Evolutionary conservation across 2,329 filamentous ascomycete genomes (phyloP), one percentile per base, ranked within the genome.

Genomic region (Trichoderma afroharzianum): DNA sequence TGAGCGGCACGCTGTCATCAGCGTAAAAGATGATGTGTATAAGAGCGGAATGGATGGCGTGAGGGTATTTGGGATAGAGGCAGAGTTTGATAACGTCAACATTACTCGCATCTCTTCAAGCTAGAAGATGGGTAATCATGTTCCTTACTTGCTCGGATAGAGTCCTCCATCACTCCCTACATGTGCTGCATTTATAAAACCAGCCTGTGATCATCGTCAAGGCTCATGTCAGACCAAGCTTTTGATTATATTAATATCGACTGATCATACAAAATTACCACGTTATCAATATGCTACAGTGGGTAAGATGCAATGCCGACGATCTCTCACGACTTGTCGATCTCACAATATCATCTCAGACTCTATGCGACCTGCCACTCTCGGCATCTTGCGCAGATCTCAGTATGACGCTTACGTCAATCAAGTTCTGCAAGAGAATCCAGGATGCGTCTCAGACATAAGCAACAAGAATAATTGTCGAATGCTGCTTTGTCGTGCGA

Each of bases 11-110:
- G 36, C 73, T n/a, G 39, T 71, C 55, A 62, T 74, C 24, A 71
- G 66, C 12, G 70, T 75, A 14, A 63, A 26, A 47, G 74, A 76
- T 12, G 63, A 50, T 9, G 72, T 55, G 4, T 72, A 67, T 61
- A n/a, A 6, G 11, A 71, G 70, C 57, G 75, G 75, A 57, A 73
- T 71, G 72, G 66, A 73, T 12, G 75, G 75, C 43, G 74, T 76
- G 28, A 62, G 72, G 47, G 74, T 73, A 28, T 74, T 61, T 28
- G 58, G 70, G 28, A 72, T 74, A 7, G 72, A 69, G 24, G 74
- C 74, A 9, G 68, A 72, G 26, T 76, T 76, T 68, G 75, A 75
- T 18, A 76, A 75, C 55, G 72, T 76, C 6, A 72, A 71, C 33
- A 63, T 72, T 30, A 71, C 61, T 26, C 71, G 68, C 39, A 58